Conservation (phyloP, 139 green algal genomes). For the Asterochloris erici region DNA sequence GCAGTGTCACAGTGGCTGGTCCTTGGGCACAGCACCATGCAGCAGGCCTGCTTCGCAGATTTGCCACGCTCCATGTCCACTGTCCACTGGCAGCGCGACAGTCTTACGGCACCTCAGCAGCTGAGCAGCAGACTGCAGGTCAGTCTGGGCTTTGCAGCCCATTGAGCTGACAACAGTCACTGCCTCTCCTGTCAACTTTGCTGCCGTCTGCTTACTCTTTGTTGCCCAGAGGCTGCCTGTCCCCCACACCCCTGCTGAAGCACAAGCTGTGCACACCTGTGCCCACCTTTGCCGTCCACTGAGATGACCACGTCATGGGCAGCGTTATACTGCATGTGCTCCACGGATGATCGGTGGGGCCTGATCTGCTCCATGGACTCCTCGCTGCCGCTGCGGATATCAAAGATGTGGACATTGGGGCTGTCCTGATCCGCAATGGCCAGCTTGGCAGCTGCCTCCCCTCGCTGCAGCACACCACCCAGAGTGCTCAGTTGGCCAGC, state of each 20-base stretch:
- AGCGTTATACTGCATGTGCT: constrained; percentile 74
- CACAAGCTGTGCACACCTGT: too few relatives aligned
- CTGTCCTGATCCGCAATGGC: constrained; percentile 80
- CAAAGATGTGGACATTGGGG: constrained; percentile 74
- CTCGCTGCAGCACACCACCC: constrained; percentile 46
- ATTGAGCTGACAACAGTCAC: too few relatives aligned
- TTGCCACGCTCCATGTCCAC: too few relatives aligned
- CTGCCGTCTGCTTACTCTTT: too few relatives aligned
- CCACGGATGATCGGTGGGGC: constrained; percentile 61
- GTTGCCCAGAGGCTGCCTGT: background rate
- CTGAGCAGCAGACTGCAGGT: too few relatives aligned
- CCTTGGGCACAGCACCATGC: too few relatives aligned
- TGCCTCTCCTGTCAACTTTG: too few relatives aligned
- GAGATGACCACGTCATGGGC: constrained; percentile 57
- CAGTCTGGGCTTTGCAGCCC: too few relatives aligned
- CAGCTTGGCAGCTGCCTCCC: constrained; percentile 62
- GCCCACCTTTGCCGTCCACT: constrained; percentile 52
- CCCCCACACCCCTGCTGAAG: background rate
- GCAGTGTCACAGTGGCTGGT: too few relatives aligned
- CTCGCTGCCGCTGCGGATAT: constrained; percentile 58
- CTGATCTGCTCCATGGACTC: constrained; percentile 54
- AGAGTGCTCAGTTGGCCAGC: background rate
- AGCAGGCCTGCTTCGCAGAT: too few relatives aligned
- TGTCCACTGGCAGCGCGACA: too few relatives aligned
- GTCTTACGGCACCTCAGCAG: too few relatives aligned